Conservation (phyloP, 768 basidiomycete genomes). For the Postia placenta region DNA sequence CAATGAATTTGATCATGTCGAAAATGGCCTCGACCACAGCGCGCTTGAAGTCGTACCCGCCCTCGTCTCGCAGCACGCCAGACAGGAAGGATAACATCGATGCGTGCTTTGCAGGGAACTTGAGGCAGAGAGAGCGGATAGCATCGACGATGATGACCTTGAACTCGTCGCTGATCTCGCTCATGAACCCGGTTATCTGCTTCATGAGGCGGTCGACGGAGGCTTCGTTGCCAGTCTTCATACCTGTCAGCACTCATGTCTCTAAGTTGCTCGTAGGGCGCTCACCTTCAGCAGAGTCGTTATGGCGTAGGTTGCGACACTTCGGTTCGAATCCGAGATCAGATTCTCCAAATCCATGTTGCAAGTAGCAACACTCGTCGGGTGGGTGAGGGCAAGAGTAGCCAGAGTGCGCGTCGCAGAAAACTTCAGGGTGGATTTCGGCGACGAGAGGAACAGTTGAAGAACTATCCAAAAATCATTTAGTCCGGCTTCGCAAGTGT, state of each 20-base stretch:
- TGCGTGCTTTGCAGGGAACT: constrained; percentile 95
- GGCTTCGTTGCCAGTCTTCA: constrained; percentile 94
- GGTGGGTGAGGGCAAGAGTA: constrained; percentile 80
- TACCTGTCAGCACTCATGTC: constrained; percentile 10
- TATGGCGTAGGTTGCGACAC: constrained; percentile 97
- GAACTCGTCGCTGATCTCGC: constrained; percentile 99
- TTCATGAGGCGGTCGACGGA: constrained; percentile 99
- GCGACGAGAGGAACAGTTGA: constrained; percentile 93
- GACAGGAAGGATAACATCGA: constrained; percentile 98
- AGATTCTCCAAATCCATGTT: constrained; percentile 96
- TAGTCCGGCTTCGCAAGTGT: not conserved
- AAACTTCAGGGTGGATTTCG: constrained; percentile 93
- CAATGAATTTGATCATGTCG: constrained; percentile 99
- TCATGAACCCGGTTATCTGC: constrained; percentile 98
- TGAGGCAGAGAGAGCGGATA: constrained; percentile 95
- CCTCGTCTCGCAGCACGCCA: constrained; percentile 94
- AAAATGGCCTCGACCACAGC: constrained; percentile 99
- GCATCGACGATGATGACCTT: constrained; percentile 99
- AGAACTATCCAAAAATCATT: constrained; percentile 54
- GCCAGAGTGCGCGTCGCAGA: constrained; percentile 96
- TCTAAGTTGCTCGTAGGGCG: not conserved
- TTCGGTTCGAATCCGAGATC: constrained; percentile 92
- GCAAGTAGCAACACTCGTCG: constrained; percentile 81
- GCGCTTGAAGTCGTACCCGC: constrained; percentile 99
- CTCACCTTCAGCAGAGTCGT: constrained; percentile 92